Conservation (phyloP, 495 filamentous ascomycete species). For the Lophiostoma macrostomum region DNA sequence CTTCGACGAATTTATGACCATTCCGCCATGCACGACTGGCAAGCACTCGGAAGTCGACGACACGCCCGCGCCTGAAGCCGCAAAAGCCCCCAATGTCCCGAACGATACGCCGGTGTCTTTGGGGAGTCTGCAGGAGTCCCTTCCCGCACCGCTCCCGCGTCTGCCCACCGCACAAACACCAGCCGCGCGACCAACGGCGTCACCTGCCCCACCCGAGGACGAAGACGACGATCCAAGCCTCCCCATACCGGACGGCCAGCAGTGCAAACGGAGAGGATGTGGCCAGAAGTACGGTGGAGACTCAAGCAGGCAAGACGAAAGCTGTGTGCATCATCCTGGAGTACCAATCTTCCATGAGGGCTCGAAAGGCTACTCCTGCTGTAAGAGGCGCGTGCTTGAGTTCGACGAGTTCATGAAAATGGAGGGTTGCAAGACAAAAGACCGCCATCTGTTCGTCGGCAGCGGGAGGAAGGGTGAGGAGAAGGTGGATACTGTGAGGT, state of each 20-base stretch:
- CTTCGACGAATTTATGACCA: conserved; percentile 96
- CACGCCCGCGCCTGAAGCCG: conserved; percentile 56
- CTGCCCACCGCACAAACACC: conserved; percentile 16
- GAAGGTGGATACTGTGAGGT: conserved; percentile 68
- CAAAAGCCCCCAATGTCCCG: conserved; percentile 44
- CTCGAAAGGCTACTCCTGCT: conserved; percentile 95
- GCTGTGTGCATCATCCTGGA: conserved; percentile 82
- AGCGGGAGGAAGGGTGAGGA: conserved; percentile 66
- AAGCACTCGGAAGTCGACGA: conserved; percentile 87
- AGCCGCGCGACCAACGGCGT: conserved; percentile 47
- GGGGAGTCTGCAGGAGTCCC: conserved; percentile 11
- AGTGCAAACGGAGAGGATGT: conserved; percentile 77
- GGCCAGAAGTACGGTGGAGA: conserved; percentile 59
- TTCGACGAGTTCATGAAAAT: conserved; percentile 98
- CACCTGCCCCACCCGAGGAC: conserved; percentile 68
- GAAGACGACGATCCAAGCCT: conserved; percentile 80
- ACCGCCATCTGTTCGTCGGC: conserved; percentile 81
- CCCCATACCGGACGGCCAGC: conserved; percentile 65
- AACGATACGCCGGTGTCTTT: conserved; percentile 12
- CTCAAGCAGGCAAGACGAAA: conserved; percentile 63
- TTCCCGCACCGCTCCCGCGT: conserved; percentile 21
- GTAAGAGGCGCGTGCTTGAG: conserved; percentile 89
- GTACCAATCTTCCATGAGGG: conserved; percentile 93
- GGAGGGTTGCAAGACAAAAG: conserved; percentile 79
- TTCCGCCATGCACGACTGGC: conserved; percentile 90